Base-by-base conservation (phyloP, 345 rosid species). In the Psidium friedrichsthalianum region DNA sequence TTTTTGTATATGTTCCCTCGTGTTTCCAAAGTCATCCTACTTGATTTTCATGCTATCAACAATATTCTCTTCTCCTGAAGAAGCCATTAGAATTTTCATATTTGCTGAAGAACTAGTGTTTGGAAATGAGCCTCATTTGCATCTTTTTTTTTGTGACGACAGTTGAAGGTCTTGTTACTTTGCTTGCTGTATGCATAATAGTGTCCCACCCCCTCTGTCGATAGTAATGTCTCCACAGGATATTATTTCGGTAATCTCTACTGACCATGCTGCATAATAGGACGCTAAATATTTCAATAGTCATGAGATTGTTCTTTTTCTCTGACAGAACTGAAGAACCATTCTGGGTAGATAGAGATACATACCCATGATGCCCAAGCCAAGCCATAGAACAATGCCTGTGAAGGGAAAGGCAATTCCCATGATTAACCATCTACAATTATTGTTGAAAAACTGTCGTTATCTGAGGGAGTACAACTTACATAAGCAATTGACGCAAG, bases 301-400 rank as follows among this genome's bases (percentile, higher is more conserved):
- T 44, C 47, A 69, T 69, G 47, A 69, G 78, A 69, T 36, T 69
- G 47, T 36, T 36, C 47, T 36, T 69, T 64, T 36, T 69, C 25
- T 36, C 25, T 4, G 78, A 36, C 47, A 36, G 47, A 69, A 69
- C 13, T 36, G 78, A 69, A 69, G 78, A 69, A 32, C 47, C 78
- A 69, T 36, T 69, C 44, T 69, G 14, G 47, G 47, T 69, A 36
- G 40, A 36, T 69, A 69, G 78, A 69, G 78, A 69, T 69, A 20
- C 91, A 83, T 91, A 92, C 94, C 94, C 93, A 91, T 78, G 93
- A 82, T 80, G 94, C 91, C 94, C 94, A 92, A 14, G 93, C 93
- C 51, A 91, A 85, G 82, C 94, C 92, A 83, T 92, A 90, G 82
- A 92, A 86, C 87, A 89, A 59, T 47, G 90, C 94, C 94, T 92